phyloP scores from a whole-genome alignment of 1,139 yeast species.

The Starmera stellimalicola region DNA sequence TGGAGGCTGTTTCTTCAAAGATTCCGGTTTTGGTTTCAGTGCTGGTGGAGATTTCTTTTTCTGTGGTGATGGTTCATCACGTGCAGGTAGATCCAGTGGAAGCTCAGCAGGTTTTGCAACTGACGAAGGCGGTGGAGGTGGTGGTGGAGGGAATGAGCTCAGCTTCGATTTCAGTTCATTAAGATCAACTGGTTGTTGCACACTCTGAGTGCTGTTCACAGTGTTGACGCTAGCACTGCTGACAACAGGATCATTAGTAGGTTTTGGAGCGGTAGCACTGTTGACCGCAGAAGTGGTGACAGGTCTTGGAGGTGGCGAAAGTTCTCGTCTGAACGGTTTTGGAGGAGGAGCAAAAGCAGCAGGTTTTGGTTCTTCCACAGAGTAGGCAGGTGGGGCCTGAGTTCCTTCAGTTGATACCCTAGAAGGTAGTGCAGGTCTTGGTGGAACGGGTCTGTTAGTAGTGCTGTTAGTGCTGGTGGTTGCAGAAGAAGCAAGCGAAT shows the following conservation, averaged over 20 bases:
- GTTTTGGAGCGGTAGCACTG: slow-evolving; percentile 3
- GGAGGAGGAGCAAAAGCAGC: slow-evolving; percentile 21
- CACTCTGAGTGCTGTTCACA: slow-evolving; percentile 3
- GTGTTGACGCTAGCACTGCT: slow-evolving; percentile 2
- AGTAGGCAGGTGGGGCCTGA: slow-evolving; percentile 1
- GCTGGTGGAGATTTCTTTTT: slow-evolving; percentile 18
- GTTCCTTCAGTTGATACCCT: background rate
- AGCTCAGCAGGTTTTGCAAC: background rate
- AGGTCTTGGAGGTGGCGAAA: background rate
- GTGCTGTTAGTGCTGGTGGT: slow-evolving; percentile 7
- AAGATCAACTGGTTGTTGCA: no score
- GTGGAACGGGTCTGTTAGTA: slow-evolving; percentile 2
- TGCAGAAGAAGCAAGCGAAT: slow-evolving; percentile 2
- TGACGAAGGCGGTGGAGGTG: slow-evolving; percentile 2
- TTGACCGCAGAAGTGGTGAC: slow-evolving; percentile 1
- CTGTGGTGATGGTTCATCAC: slow-evolving; percentile 15
- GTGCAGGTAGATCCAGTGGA: background rate
- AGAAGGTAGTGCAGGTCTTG: slow-evolving; percentile 1
- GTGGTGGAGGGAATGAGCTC: slow-evolving; percentile 1
- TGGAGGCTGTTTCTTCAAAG: slow-evolving; percentile 13
- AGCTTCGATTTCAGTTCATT: no score
- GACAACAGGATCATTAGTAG: slow-evolving; percentile 1
- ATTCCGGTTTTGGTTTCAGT: slow-evolving; percentile 10
- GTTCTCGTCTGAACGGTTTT: slow-evolving; percentile 17
- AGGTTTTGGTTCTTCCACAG: slow-evolving; percentile 2